Conservation (phyloP, 768 basidiomycete species). For the Exidia glandulosa region DNA sequence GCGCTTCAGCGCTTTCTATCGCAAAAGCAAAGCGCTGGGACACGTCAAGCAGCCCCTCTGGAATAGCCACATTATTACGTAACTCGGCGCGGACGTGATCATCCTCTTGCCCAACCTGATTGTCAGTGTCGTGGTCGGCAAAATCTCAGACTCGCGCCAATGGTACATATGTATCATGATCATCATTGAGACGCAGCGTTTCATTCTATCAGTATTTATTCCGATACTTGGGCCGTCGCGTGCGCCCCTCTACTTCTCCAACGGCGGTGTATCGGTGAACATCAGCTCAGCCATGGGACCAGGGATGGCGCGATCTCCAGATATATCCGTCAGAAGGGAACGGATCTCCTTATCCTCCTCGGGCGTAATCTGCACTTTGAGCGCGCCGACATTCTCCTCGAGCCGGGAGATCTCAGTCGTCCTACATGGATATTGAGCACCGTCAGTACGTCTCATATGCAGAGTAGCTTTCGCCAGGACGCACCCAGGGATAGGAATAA, state of each 20-base stretch:
- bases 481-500: constrained; percentile 20
- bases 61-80: too few relatives aligned
- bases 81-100: too few relatives aligned
- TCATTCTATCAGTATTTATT: too few relatives aligned
- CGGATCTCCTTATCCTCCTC: constrained; percentile 30
- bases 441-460: not conserved
- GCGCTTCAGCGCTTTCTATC: too few relatives aligned
- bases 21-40: too few relatives aligned
- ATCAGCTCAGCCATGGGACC: not conserved
- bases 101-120: too few relatives aligned
- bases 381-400: constrained; percentile 32
- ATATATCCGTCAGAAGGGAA: constrained; percentile 6
- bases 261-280: not conserved
- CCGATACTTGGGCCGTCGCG: too few relatives aligned
- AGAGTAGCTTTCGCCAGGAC: not conserved
- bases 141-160: too few relatives aligned
- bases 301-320: not conserved
- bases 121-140: too few relatives aligned
- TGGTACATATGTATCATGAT: too few relatives aligned
- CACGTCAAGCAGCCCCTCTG: too few relatives aligned
- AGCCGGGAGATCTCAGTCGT: constrained; percentile 10
- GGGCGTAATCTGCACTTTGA: constrained; percentile 21
- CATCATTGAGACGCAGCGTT: too few relatives aligned
- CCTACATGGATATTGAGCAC: not conserved
- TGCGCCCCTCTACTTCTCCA: not conserved